Conservation (phyloP, 2,329 filamentous ascomycete species). For the Blumeriella jaapii region DNA sequence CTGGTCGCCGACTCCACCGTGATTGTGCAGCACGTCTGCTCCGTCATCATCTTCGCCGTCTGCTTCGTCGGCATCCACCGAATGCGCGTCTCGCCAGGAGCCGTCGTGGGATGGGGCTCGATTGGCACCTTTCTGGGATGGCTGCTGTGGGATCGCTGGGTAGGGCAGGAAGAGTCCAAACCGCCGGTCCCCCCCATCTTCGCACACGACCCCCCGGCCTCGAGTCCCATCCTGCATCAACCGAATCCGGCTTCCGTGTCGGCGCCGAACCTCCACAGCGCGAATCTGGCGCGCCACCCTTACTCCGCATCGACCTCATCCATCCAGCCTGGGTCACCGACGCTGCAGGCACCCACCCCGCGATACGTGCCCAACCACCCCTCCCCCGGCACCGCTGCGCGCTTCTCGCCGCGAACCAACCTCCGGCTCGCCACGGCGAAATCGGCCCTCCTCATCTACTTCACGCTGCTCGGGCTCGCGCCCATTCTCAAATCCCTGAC, state of each 20-base stretch:
- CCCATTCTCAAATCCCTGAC: constrained; percentile 97
- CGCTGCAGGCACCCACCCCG: constrained; percentile 14
- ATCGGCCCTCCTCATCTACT: constrained; percentile 86
- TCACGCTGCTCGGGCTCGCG: constrained; percentile 78
- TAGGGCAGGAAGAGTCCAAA: constrained; percentile 50
- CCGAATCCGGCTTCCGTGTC: constrained; percentile 20
- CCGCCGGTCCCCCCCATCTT: constrained; percentile 10
- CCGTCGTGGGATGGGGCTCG: constrained; percentile 76
- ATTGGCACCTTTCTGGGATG: constrained; percentile 76
- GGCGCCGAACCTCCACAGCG: not conserved
- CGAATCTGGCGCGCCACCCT: constrained; percentile 28
- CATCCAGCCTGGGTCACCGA: constrained; percentile 32
- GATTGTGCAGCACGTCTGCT: constrained; percentile 93
- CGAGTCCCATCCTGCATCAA: constrained; percentile 23
- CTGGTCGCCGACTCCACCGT: constrained; percentile 90
- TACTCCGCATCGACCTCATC: constrained; percentile 46
- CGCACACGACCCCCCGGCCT: constrained; percentile 22
- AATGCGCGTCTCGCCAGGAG: constrained; percentile 77
- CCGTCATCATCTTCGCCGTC: constrained; percentile 86
- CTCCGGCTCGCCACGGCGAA: constrained; percentile 72
- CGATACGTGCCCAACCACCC: constrained; percentile 25
- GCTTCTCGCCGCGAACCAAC: constrained; percentile 34
- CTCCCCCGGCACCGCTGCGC: constrained; percentile 18
- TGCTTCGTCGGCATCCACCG: constrained; percentile 88
- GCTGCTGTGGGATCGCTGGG: constrained; percentile 87